Percentiles rank a stretch among this genome's conserved stretches.
Conservation (phyloP, 108 stramenopile genomes). For the Cyclotella sp. region DNA sequence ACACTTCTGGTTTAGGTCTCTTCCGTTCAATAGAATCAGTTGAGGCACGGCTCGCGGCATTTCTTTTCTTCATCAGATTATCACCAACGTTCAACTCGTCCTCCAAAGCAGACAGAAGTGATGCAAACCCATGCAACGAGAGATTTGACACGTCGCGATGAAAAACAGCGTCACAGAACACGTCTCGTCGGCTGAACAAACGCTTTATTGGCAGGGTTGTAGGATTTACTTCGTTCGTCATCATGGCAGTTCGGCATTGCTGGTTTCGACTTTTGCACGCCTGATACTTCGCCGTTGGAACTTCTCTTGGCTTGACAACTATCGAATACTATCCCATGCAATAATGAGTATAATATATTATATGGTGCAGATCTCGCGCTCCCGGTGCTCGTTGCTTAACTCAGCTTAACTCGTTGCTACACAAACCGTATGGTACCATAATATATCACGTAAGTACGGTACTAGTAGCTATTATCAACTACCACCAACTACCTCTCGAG, state of each 20-base stretch:
- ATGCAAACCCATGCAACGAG: constrained; percentile 1
- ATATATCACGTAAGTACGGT: no score
- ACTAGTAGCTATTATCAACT: no score
- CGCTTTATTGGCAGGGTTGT: constrained; percentile 1
- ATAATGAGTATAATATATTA: no score
- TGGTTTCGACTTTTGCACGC: no score
- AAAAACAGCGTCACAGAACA: neutral
- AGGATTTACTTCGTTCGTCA: neutral
- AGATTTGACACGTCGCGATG: constrained; percentile 4
- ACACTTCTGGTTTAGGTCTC: constrained; percentile 5
- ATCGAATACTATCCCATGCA: no score
- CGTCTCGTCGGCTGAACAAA: constrained; percentile 1
- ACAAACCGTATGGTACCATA: no score
- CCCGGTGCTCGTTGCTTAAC: no score
- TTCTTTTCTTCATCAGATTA: neutral
- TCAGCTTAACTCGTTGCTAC: no score
- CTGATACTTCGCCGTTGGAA: no score
- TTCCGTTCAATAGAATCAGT: constrained; percentile 5
- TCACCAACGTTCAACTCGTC: neutral
- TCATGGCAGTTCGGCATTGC: neutral
- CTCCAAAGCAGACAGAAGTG: neutral
- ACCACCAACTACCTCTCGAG: no score
- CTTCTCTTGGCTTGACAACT: no score
- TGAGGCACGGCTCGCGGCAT: neutral
- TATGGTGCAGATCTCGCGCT: no score